Evolutionary conservation across 2,329 filamentous ascomycete species (phyloP), one percentile per base, ranked within the genome.

Genomic region (Sclerotinia spermophila): DNA sequence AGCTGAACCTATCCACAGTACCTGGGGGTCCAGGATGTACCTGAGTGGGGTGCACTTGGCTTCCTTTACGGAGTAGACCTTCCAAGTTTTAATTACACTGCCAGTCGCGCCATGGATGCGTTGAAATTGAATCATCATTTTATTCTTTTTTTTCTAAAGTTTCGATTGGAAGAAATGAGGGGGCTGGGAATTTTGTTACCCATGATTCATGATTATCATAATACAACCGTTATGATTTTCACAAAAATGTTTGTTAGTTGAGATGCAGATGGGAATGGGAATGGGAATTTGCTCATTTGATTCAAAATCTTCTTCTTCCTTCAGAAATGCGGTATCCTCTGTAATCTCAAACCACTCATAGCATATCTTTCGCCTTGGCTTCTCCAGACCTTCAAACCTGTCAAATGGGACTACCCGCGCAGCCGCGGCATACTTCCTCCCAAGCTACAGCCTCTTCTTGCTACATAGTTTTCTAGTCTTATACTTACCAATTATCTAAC

Each of bases 361-460:
- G 21, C 24, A 24, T 48, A 48, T 42, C 40, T 61, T 44, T 21
- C 61, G 21, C 17, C 24, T 38, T 64, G n/a, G 61, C 8, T 45
- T 65, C 15, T 24, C 24, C 44, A 65, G 24, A 51, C 33, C 17
- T 17, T 65, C 61, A 38, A 35, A 53, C 35, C 21, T 69, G 59
- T 69, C 68, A 69, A 69, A 69, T 69, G 68, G 68, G 59, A 65
- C 35, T 69, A 69, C 68, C 68, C 68, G 68, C 68, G 48, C 48
- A 69, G 68, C 68, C 68, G 68, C 59, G 59, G 59, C 24, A 6
- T 45, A 2, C 40, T 24, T 42, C 24, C 61, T 51, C 24, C 38
- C 44, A 65, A 51, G 61, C 44, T 51, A 65, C 33, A 64, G 44
- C 61, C 24, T 51, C 44, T 40, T 38, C 24, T 65, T 38, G 51